Evolutionary conservation across 208 protist genomes (phyloP).

Genomic region (Acanthamoeba culbertsoni): DNA sequence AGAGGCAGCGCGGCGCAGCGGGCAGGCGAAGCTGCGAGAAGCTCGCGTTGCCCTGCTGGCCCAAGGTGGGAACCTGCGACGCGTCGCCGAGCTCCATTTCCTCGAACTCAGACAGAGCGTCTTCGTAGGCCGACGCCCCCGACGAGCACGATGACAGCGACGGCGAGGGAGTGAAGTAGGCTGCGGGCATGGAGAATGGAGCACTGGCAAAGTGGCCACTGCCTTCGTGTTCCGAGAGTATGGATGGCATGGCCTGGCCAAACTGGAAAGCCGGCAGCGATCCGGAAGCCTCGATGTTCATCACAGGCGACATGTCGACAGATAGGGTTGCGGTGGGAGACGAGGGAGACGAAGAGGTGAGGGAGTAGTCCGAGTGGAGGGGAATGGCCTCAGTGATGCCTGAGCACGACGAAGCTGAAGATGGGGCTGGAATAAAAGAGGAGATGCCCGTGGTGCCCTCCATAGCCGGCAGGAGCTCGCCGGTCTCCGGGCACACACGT

Average conservation of each 20-base stretch:
- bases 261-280: background rate
- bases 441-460: background rate
- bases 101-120: background rate
- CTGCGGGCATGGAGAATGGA: background rate
- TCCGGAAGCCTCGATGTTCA: background rate
- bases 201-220: background rate
- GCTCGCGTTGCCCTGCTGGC: background rate
- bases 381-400: background rate
- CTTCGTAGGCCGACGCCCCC: background rate
- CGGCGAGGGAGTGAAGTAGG: background rate
- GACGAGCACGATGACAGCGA: background rate
- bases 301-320: background rate
- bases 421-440: background rate
- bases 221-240: background rate
- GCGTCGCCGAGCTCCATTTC: background rate
- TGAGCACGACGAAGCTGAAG: background rate
- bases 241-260: background rate
- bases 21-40: background rate
- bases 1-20: background rate
- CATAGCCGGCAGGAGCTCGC: background rate
- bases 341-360: background rate
- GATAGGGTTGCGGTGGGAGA: background rate
- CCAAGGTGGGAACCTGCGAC: no score
- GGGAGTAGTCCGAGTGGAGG: background rate
- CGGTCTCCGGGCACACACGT: constrained; percentile 3